Evolutionary conservation across 768 basidiomycete species (phyloP).

Genomic region (Boletellus emodensis): DNA sequence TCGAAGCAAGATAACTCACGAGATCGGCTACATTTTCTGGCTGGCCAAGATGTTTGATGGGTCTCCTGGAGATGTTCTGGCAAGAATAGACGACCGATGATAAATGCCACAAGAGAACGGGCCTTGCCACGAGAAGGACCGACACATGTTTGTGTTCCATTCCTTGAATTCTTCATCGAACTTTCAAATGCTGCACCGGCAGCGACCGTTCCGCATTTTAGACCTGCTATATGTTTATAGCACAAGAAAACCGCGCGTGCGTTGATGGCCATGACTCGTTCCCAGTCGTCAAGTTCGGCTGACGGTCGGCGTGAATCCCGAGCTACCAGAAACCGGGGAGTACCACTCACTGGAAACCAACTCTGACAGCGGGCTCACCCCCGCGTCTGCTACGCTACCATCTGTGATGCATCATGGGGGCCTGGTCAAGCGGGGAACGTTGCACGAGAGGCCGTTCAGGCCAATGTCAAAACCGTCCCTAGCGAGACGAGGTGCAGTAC

Average conservation of each 20-base stretch:
- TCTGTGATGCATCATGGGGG: conserved; percentile 6
- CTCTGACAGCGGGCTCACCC: background rate
- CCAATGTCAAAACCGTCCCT: conserved; percentile 30
- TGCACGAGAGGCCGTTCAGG: conserved; percentile 25
- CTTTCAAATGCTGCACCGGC: background rate
- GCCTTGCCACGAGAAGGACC: too few species aligned
- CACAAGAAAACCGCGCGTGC: conserved; percentile 56
- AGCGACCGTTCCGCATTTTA: background rate
- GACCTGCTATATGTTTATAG: conserved; percentile 55
- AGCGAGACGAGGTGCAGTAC: conserved; percentile 33
- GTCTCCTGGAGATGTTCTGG: background rate
- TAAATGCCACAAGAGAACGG: too few species aligned
- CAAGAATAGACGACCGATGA: too few species aligned
- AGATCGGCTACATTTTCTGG: conserved; percentile 34
- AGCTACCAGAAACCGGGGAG: background rate
- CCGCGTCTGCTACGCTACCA: conserved; percentile 30
- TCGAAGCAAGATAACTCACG: conserved; percentile 36
- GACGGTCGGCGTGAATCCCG: background rate
- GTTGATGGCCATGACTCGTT: conserved; percentile 47
- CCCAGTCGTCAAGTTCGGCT: conserved; percentile 38
- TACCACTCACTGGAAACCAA: conserved; percentile 6
- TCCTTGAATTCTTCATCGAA: conserved; percentile 1
- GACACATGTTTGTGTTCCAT: background rate
- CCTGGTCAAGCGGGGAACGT: background rate
- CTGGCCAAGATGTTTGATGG: conserved; percentile 17